Conservation (phyloP, 1,284 basidiomycete genomes). For the Mycena sp. region DNA sequence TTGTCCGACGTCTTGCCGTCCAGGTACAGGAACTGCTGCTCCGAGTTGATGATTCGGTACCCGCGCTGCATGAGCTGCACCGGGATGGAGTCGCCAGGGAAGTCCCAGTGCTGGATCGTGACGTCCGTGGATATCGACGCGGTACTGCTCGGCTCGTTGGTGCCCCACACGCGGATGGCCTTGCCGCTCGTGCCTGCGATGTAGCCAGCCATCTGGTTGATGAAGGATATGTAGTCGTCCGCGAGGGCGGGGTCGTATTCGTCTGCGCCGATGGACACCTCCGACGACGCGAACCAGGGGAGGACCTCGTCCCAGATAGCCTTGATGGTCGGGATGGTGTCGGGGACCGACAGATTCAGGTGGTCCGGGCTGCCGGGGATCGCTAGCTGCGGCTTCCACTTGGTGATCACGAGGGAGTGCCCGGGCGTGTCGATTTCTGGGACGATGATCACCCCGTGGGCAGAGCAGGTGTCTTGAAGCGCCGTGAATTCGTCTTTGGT, state of each 20-base stretch:
- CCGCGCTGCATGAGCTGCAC: slow-evolving; percentile 43
- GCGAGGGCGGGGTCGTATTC: slow-evolving; percentile 46
- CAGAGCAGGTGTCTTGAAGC: slow-evolving; percentile 44
- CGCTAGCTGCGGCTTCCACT: slow-evolving; percentile 49
- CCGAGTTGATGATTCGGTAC: slow-evolving; percentile 48
- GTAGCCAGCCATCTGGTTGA: slow-evolving; percentile 47
- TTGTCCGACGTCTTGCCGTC: slow-evolving; percentile 46
- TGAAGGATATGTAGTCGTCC: slow-evolving; percentile 46
- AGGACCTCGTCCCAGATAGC: slow-evolving; percentile 49
- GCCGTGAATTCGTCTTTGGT: slow-evolving; percentile 35
- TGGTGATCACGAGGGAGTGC: slow-evolving; percentile 47
- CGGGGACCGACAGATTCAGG: slow-evolving; percentile 47
- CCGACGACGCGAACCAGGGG: slow-evolving; percentile 47
- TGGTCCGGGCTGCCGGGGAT: slow-evolving; percentile 41
- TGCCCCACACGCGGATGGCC: slow-evolving; percentile 46
- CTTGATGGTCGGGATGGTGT: slow-evolving; percentile 47
- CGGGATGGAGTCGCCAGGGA: slow-evolving; percentile 45
- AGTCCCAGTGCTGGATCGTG: slow-evolving; percentile 52
- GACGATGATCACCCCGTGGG: slow-evolving; percentile 43
- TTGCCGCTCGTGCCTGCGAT: slow-evolving; percentile 41
- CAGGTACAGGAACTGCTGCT: slow-evolving; percentile 47
- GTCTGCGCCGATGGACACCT: slow-evolving; percentile 52
- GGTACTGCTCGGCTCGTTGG: slow-evolving; percentile 43
- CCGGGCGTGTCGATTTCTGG: too few species aligned
- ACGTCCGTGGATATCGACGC: slow-evolving; percentile 43